A percentile compares a stretch with the other conserved stretches of the same genome.
Conservation (phyloP, 257 asterid species). For the Mentha longifolia region DNA sequence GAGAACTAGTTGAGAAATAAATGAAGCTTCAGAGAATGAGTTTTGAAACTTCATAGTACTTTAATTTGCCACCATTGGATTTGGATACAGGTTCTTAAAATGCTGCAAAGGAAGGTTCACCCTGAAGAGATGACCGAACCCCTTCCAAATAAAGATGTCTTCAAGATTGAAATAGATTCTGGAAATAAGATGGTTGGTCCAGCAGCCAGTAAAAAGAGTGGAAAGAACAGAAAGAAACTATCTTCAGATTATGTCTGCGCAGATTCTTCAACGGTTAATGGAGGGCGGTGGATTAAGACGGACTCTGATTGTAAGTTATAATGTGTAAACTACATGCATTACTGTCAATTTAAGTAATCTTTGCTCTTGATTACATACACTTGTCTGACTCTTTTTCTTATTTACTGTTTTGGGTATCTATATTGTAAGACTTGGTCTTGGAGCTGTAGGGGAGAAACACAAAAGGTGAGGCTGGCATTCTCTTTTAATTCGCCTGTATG, state of each 20-base stretch:
- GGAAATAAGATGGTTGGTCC: slow-evolving; percentile 36
- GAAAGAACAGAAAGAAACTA: slow-evolving; percentile 30
- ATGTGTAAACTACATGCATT: slow-evolving; percentile 18
- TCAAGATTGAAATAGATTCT: slow-evolving; percentile 31
- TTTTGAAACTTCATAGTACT: slow-evolving; percentile 18
- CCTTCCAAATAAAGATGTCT: slow-evolving; percentile 30
- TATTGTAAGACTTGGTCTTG: slow-evolving; percentile 52
- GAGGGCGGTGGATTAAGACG: slow-evolving; percentile 64
- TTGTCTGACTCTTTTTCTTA: slow-evolving; percentile 31
- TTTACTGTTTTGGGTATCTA: slow-evolving; percentile 30
- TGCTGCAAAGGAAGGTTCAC: slow-evolving; percentile 51
- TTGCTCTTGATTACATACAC: slow-evolving; percentile 21
- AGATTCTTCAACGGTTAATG: slow-evolving; percentile 39
- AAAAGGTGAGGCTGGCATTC: slow-evolving; percentile 36
- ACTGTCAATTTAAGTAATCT: slow-evolving; percentile 24
- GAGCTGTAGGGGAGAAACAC: slow-evolving; percentile 47
- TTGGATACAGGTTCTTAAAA: slow-evolving; percentile 52
- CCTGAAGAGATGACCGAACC: slow-evolving; percentile 48
- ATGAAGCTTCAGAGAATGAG: slow-evolving; percentile 27
- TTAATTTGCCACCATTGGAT: slow-evolving; percentile 24
- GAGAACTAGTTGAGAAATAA: slow-evolving; percentile 21
- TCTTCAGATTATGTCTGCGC: slow-evolving; percentile 41
- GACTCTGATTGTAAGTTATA: slow-evolving; percentile 64
- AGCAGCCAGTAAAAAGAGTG: slow-evolving; percentile 32
- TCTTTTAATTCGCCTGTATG: slow-evolving; percentile 23